phyloP scores from a whole-genome alignment of 495 filamentous ascomycete genomes.

The Xylaria acuta region DNA sequence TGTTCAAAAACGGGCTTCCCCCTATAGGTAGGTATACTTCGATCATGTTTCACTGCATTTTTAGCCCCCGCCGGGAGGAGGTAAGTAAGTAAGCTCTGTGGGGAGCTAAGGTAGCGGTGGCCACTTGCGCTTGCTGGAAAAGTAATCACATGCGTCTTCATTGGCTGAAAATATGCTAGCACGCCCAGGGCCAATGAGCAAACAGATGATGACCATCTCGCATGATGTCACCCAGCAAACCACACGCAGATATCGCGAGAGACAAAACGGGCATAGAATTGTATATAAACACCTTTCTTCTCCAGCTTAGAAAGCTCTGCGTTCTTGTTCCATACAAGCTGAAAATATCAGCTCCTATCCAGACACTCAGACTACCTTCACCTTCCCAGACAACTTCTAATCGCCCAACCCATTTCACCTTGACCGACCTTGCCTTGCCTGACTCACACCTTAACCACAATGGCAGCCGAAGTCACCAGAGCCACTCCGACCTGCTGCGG shows the following conservation, averaged over 20 bases:
- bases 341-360: not conserved
- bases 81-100: no score
- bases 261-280: not conserved
- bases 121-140: constrained; percentile 6
- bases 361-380: not conserved
- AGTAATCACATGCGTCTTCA: constrained; percentile 20
- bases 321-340: not conserved
- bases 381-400: not conserved
- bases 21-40: no score
- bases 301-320: not conserved
- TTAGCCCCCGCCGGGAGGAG: no score
- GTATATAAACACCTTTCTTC: constrained; percentile 9
- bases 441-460: constrained; percentile 22
- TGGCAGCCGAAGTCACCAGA: constrained; percentile 40
- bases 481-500: constrained; percentile 57
- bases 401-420: not conserved
- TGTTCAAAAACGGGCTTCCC: no score
- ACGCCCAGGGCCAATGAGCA: constrained; percentile 9
- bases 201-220: constrained; percentile 19
- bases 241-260: not conserved
- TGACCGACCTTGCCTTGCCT: not conserved
- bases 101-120: not conserved
- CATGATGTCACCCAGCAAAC: constrained; percentile 24
- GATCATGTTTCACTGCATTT: no score
- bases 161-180: not conserved